Evolutionary conservation across 129 eudicot genomes (phyloP).

Genomic region (Erigeron canadensis): DNA sequence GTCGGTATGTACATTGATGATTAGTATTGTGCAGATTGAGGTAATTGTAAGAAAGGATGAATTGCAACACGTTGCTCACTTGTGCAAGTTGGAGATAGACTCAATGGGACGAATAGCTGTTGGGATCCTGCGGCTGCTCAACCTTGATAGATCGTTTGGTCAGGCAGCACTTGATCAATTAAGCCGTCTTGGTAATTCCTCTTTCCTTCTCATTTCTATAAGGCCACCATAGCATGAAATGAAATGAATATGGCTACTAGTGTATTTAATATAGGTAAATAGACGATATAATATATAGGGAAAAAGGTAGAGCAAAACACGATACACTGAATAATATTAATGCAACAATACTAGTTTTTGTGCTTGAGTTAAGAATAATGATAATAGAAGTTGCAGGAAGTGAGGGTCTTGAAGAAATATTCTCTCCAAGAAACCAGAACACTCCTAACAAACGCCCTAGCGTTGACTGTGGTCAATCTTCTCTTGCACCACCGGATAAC

Average conservation of each 20-base stretch:
- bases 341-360: neutral
- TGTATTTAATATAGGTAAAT: neutral
- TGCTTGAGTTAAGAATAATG: neutral
- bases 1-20: neutral
- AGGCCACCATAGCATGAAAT: neutral
- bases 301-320: neutral
- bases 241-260: neutral
- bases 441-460: slow-evolving; percentile 25
- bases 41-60: slow-evolving; percentile 75
- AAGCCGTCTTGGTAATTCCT: slow-evolving; percentile 63
- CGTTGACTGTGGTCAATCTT: slow-evolving; percentile 33
- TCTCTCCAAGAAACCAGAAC: slow-evolving; percentile 40
- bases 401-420: slow-evolving; percentile 55
- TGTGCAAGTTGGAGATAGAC: slow-evolving; percentile 74
- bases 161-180: slow-evolving; percentile 66
- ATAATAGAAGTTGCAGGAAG: slow-evolving; percentile 49
- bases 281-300: neutral
- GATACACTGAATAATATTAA: neutral
- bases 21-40: slow-evolving; percentile 56
- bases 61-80: slow-evolving; percentile 57
- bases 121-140: slow-evolving; percentile 74
- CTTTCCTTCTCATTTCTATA: neutral
- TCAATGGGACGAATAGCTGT: slow-evolving; percentile 78
- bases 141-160: slow-evolving; percentile 68
- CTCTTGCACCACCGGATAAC: slow-evolving; percentile 22